phyloP scores from a whole-genome alignment of 768 basidiomycete species.

The Leucogyrophana mollusca region DNA sequence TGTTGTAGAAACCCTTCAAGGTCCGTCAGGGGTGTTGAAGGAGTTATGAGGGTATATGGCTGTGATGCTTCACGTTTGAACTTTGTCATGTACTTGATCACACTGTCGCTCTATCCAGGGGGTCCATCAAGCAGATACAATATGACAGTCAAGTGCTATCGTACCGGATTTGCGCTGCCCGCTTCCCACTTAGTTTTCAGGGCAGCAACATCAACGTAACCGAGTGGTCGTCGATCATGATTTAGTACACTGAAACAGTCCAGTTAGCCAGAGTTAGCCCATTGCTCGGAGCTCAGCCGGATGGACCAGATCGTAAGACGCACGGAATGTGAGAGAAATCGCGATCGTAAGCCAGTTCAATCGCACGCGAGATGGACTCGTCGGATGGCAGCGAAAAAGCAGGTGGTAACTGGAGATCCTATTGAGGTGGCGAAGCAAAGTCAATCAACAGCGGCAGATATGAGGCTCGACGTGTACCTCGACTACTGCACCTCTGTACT shows the following conservation, averaged over 20 bases:
- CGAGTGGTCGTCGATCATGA: constrained; percentile 68
- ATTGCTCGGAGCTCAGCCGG: neutral
- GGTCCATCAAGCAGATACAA: neutral
- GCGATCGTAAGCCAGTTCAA: constrained; percentile 88
- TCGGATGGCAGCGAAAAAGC: constrained; percentile 77
- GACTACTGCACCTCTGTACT: constrained; percentile 88
- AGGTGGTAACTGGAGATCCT: constrained; percentile 83
- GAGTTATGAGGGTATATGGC: constrained; percentile 80
- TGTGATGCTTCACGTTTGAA: constrained; percentile 65
- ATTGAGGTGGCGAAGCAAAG: constrained; percentile 3
- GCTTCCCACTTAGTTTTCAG: constrained; percentile 81
- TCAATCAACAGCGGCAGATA: neutral
- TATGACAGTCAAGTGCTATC: constrained; percentile 22
- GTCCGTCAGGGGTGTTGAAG: constrained; percentile 72
- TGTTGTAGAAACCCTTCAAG: constrained; percentile 75
- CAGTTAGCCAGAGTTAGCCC: neutral
- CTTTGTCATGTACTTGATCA: constrained; percentile 67
- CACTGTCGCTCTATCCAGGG: constrained; percentile 61
- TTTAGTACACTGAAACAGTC: constrained; percentile 63
- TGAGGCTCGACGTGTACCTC: constrained; percentile 52
- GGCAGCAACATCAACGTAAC: constrained; percentile 77
- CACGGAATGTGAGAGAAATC: constrained; percentile 96
- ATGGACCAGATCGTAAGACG: constrained; percentile 13
- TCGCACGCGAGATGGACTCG: constrained; percentile 71
- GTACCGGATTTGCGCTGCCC: constrained; percentile 66